A percentile compares a stretch with the other conserved stretches of the same genome.
These are phyloP conservation scores for Nitzschia putrida DNA, from an alignment of 108 stramenopile genomes.

Conservation along the genomic window DNA sequence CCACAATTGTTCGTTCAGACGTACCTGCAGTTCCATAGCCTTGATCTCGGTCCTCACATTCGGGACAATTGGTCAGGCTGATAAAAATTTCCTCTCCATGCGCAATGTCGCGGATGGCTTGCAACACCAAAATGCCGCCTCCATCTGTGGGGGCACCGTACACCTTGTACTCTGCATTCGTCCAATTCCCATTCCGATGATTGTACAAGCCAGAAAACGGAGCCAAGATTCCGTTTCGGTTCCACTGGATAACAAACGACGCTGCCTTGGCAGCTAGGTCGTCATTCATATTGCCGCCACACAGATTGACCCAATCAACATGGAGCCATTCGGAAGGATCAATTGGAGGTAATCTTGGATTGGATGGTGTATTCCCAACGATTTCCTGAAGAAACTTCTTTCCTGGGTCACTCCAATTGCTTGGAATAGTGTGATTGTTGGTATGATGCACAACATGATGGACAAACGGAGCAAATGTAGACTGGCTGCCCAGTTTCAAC, in stretches of 20 bases:
- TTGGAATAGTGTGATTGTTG: slow-evolving; percentile 20
- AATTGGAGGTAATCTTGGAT: slow-evolving; percentile 9
- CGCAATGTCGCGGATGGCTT: slow-evolving; percentile 40
- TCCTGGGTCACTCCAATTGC: slow-evolving; percentile 53
- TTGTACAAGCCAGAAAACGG: slow-evolving; percentile 54
- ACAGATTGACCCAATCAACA: slow-evolving; percentile 29
- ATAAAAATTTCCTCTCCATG: slow-evolving; percentile 59
- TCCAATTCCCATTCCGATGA: slow-evolving; percentile 53
- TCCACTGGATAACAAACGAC: slow-evolving; percentile 47
- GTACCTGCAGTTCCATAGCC: slow-evolving; percentile 47
- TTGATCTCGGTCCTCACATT: slow-evolving; percentile 36
- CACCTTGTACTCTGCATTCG: slow-evolving; percentile 3
- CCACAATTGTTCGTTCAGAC: not conserved
- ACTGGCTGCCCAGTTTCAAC: slow-evolving; percentile 23
- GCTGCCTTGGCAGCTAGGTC: slow-evolving; percentile 33
- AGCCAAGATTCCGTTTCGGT: slow-evolving; percentile 51
- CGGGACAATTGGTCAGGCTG: slow-evolving; percentile 58
- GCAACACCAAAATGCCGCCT: slow-evolving; percentile 23
- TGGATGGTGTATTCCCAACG: not conserved
- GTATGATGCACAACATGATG: slow-evolving; percentile 47
- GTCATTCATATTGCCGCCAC: slow-evolving; percentile 34
- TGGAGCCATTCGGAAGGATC: slow-evolving; percentile 28
- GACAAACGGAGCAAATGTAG: slow-evolving; percentile 62
- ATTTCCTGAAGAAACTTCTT: slow-evolving; percentile 33
- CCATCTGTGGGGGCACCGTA: not conserved